Base-by-base conservation (phyloP, 2,329 filamentous ascomycete species). In the Botrytis pseudocinerea region DNA sequence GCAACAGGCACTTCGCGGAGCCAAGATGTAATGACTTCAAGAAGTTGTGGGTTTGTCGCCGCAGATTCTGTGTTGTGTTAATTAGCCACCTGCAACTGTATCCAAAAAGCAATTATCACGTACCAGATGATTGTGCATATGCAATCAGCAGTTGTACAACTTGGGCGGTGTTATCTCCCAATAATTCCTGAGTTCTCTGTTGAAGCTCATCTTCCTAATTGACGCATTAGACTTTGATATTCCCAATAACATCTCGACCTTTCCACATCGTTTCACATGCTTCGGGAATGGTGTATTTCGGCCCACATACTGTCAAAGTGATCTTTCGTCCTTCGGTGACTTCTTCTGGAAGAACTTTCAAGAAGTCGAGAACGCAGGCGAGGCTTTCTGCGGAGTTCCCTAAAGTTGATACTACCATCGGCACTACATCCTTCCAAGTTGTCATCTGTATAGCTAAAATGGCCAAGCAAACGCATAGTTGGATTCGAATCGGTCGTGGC, bases 251-350 rank as follows among this genome's bases (percentile, higher is more conserved):
- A 78, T 81, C 81, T 82, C 79, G 80, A 78, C 80, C 63, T 76
- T 75, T 75, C 76, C 75, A 81, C 77, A 78, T 80, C 79, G 81
- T 79, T 79, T 78, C 76, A 76, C 76, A 77, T 76, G 76, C 75
- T 80, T 76, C 76, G 73, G 84, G 82, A 84, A 83, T 84, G 85
- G 82, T 84, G 82, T 82, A 80, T 84, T 82, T 86, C 85, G 86
- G 86, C 92, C 90, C 88, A 95, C 94, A 86, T 96, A 97, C 95
- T 90, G 94, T 95, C 85, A 99, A 89, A 88, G 94, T 97, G 88
- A 99, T 98, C 87, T 98, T 99, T 85, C 96, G 94, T 85, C 96
- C 96, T 88, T 99, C 95, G 79, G 93, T 98, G 81, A 99, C 96
- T 88, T 99, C 96, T 87, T 99, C 96, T 73, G 96, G 96, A 77